These are phyloP conservation scores for Hortiboletus campestris DNA, from an alignment of 768 basidiomycete genomes.

Conservation along the genomic window DNA sequence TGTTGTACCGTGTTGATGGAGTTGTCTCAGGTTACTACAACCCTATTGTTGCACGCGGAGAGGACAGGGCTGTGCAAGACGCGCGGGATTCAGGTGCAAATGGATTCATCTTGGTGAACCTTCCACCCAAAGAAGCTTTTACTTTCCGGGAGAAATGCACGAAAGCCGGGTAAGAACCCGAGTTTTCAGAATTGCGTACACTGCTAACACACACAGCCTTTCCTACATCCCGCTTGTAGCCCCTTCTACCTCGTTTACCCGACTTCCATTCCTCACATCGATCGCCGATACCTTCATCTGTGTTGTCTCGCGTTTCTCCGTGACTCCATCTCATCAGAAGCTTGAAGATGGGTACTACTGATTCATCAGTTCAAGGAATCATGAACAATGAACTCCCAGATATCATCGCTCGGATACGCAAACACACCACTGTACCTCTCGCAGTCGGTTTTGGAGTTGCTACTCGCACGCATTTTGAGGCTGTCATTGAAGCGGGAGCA, in stretches of 20 bases:
- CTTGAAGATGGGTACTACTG: background rate
- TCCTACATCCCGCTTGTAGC: background rate
- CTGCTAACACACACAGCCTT: background rate
- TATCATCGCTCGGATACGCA: background rate
- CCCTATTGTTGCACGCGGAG: background rate
- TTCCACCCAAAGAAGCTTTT: background rate
- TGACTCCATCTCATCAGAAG: background rate
- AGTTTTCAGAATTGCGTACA: background rate
- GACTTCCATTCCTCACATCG: background rate
- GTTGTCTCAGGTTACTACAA: background rate
- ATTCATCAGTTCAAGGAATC: background rate
- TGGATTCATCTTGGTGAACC: background rate
- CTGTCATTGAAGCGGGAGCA: background rate
- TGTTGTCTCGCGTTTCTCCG: background rate
- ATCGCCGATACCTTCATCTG: background rate
- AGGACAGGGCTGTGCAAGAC: background rate
- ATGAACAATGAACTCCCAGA: background rate
- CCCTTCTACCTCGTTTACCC: background rate
- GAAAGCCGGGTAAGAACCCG: background rate
- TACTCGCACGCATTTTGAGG: background rate
- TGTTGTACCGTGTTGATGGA: background rate
- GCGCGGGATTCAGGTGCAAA: background rate
- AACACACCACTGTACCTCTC: background rate
- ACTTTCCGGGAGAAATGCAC: background rate
- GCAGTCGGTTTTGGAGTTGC: background rate